phyloP scores from a whole-genome alignment of 495 filamentous ascomycete genomes.

The Entonaema liquescens region DNA sequence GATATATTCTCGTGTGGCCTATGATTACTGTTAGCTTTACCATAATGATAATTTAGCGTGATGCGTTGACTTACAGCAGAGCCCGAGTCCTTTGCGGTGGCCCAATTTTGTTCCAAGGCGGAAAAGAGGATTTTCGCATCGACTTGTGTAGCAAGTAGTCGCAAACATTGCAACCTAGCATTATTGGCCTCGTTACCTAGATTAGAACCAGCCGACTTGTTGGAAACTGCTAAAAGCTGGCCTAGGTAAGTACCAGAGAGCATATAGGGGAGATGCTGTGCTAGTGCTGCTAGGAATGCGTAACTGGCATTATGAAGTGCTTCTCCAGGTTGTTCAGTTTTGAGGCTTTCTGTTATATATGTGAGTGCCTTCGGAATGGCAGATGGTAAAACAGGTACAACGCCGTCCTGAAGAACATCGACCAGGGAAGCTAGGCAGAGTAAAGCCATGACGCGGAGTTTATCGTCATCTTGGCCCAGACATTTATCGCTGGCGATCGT shows the following conservation, averaged over 20 bases:
- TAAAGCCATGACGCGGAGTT: slow-evolving; percentile 81
- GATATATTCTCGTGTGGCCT: slow-evolving; percentile 74
- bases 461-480: slow-evolving; percentile 74
- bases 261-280: slow-evolving; percentile 86
- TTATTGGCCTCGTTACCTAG: slow-evolving; percentile 65
- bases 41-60: not conserved
- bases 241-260: slow-evolving; percentile 76
- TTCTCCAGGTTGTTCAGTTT: slow-evolving; percentile 58
- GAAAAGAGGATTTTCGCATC: slow-evolving; percentile 71
- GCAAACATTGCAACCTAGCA: slow-evolving; percentile 72
- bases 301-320: slow-evolving; percentile 83
- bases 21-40: slow-evolving; percentile 40
- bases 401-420: slow-evolving; percentile 82
- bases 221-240: slow-evolving; percentile 71
- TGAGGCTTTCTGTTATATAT: slow-evolving; percentile 70
- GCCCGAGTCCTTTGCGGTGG: slow-evolving; percentile 65
- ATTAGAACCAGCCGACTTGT: slow-evolving; percentile 68
- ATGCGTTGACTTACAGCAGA: slow-evolving; percentile 59
- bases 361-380: slow-evolving; percentile 74
- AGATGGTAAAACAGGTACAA: slow-evolving; percentile 82
- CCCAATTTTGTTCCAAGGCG: slow-evolving; percentile 75
- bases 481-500: slow-evolving; percentile 79
- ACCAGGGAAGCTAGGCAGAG: slow-evolving; percentile 88
- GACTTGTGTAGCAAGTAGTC: slow-evolving; percentile 74
- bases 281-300: slow-evolving; percentile 77